A percentile compares a stretch with the other conserved stretches of the same genome.
Evolutionary conservation across 768 basidiomycete genomes (phyloP).

Genomic region (Leccinum truebloodii): DNA sequence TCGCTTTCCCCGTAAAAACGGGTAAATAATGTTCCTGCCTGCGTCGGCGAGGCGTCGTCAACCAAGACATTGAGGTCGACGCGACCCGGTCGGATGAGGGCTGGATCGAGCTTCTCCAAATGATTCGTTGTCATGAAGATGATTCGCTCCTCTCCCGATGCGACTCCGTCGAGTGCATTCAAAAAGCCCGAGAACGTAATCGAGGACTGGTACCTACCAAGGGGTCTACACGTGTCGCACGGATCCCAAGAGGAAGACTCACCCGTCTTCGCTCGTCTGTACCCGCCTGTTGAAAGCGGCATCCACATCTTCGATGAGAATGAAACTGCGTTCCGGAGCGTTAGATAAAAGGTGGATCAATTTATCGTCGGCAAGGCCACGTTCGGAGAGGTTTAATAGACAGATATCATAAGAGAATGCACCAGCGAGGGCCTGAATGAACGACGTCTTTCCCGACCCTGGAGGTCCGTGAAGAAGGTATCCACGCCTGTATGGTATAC

Average conservation of each 20-base stretch:
- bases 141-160: slow-evolving; percentile 96
- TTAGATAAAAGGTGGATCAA: slow-evolving; percentile 91
- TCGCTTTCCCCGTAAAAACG: slow-evolving; percentile 74
- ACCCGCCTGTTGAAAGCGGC: slow-evolving; percentile 95
- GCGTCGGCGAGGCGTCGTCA: slow-evolving; percentile 82
- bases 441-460: slow-evolving; percentile 97
- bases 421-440: slow-evolving; percentile 96
- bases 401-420: slow-evolving; percentile 94
- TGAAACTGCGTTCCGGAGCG: slow-evolving; percentile 87
- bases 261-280: slow-evolving; percentile 93
- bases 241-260: slow-evolving; percentile 28
- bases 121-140: slow-evolving; percentile 99
- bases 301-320: slow-evolving; percentile 97
- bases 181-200: slow-evolving; percentile 98
- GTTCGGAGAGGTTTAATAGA: slow-evolving; percentile 91
- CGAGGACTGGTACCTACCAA: slow-evolving; percentile 81
- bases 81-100: slow-evolving; percentile 92
- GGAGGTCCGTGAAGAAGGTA: slow-evolving; percentile 96
- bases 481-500: slow-evolving; percentile 95
- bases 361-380: slow-evolving; percentile 96
- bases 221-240: slow-evolving; percentile 14
- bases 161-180: slow-evolving; percentile 96
- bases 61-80: slow-evolving; percentile 86
- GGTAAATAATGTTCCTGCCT: slow-evolving; percentile 76
- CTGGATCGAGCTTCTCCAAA: slow-evolving; percentile 83